These are phyloP conservation scores for Diplodia scrobiculata DNA, from an alignment of 2,329 filamentous ascomycete genomes.

Conservation along the genomic window DNA sequence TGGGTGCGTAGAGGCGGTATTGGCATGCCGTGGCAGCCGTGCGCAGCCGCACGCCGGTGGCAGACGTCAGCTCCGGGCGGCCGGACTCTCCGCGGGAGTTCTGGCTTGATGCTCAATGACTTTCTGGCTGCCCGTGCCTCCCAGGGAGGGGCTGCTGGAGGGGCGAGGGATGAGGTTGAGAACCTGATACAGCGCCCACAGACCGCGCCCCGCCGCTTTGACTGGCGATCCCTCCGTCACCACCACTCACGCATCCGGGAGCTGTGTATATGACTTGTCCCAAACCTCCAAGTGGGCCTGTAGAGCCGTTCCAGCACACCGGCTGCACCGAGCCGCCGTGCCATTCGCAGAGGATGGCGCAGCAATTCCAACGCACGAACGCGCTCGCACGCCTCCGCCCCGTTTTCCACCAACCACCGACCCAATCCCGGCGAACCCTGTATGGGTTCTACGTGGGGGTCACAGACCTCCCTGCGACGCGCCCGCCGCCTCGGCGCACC, in stretches of 20 bases:
- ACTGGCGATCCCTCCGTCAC: constrained; percentile 28
- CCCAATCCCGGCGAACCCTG: constrained; percentile 4
- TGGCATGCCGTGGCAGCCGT: constrained; percentile 17
- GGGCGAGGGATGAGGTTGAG: constrained; percentile 24
- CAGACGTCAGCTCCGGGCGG: constrained; percentile 1
- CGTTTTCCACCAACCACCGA: constrained; percentile 20
- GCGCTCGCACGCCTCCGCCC: constrained; percentile 13
- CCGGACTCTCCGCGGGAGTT: constrained; percentile 20
- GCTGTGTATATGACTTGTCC: constrained; percentile 26
- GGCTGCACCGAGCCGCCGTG: constrained; percentile 23
- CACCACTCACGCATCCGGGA: constrained; percentile 27
- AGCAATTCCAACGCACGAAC: constrained; percentile 21
- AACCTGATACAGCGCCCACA: constrained; percentile 27
- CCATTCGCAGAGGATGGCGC: constrained; percentile 21
- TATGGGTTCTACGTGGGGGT: constrained; percentile 23
- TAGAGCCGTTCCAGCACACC: constrained; percentile 24
- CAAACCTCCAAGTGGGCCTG: constrained; percentile 22
- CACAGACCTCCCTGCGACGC: constrained; percentile 14
- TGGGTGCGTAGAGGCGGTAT: constrained; percentile 14
- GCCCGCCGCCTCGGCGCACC: constrained; percentile 19
- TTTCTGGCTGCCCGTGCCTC: constrained; percentile 27
- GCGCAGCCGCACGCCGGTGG: constrained; percentile 11
- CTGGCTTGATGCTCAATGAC: constrained; percentile 12
- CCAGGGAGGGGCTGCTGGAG: constrained; percentile 19
- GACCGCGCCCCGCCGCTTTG: constrained; percentile 22